A percentile compares a stretch with the other conserved stretches of the same genome.
Conservation (phyloP, 2,329 filamentous ascomycete species). For the Ophiostoma perfectum region DNA sequence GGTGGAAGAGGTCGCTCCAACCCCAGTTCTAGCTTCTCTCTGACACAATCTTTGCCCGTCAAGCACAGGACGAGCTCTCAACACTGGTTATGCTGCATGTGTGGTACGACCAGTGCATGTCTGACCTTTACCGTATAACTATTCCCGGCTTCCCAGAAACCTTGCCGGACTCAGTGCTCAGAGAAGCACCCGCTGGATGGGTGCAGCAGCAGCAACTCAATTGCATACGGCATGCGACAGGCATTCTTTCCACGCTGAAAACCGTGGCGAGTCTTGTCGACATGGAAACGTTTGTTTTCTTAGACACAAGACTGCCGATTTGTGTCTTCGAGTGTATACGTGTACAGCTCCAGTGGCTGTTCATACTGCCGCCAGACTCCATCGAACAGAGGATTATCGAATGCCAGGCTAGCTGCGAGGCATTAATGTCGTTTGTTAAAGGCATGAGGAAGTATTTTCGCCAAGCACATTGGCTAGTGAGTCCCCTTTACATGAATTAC, state of each 20-base stretch:
- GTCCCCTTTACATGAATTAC: background rate
- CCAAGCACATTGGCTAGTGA: constrained; percentile 5
- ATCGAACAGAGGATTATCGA: background rate
- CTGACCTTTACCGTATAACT: constrained; percentile 13
- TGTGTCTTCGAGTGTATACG: background rate
- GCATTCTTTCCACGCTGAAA: constrained; percentile 2
- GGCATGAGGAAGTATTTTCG: constrained; percentile 14
- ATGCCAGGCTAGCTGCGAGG: constrained; percentile 11
- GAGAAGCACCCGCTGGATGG: constrained; percentile 3
- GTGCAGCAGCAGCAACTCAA: constrained; percentile 12
- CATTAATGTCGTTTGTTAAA: constrained; percentile 4
- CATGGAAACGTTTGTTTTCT: constrained; percentile 9
- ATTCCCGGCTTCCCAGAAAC: constrained; percentile 16
- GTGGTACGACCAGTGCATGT: constrained; percentile 18
- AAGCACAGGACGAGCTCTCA: constrained; percentile 10
- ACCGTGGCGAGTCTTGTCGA: background rate
- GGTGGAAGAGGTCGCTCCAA: background rate
- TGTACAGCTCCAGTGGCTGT: constrained; percentile 13
- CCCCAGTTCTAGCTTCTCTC: background rate
- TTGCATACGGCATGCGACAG: constrained; percentile 2
- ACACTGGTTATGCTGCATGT: constrained; percentile 13
- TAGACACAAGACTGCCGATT: background rate
- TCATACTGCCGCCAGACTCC: constrained; percentile 14
- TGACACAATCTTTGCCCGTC: background rate
- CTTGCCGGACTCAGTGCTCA: background rate